Conservation (phyloP, 1,284 basidiomycete genomes). For the Ustilago loliicola region DNA sequence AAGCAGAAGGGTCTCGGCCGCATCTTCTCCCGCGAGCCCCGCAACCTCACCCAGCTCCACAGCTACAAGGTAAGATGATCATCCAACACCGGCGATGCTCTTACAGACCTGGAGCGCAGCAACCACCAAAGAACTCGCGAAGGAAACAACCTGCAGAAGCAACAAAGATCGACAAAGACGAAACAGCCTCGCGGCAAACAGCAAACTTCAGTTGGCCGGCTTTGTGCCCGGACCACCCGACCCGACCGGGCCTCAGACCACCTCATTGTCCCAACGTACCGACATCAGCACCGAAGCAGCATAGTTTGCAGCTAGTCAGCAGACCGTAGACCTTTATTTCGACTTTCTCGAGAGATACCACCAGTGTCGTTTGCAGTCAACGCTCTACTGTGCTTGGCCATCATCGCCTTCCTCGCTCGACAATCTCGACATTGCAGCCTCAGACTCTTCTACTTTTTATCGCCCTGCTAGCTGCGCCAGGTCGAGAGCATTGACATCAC, state of each 20-base stretch:
- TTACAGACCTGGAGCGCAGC: constrained; percentile 7
- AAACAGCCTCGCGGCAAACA: not conserved
- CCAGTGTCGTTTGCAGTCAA: not conserved
- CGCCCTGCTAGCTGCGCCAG: not conserved
- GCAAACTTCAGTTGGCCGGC: not conserved
- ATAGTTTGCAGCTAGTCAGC: not conserved
- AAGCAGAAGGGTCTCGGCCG: constrained; percentile 69
- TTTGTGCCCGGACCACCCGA: constrained; percentile 1
- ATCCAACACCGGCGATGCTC: not conserved
- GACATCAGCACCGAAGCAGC: no score
- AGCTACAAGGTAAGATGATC: constrained; percentile 63
- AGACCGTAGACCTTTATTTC: no score
- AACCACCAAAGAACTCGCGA: not conserved
- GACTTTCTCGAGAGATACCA: no score
- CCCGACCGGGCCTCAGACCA: not conserved
- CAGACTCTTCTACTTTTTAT: not conserved
- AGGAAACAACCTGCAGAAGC: not conserved
- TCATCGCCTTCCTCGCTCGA: not conserved
- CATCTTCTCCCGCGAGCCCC: constrained; percentile 69
- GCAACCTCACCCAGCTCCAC: constrained; percentile 67
- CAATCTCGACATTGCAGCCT: not conserved
- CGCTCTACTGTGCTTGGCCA: not conserved
- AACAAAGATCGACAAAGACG: not conserved
- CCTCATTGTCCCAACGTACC: not conserved
- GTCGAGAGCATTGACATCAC: not conserved